Conservation (phyloP, 129 eudicot genomes). For the Ambrosia artemisiifolia region DNA sequence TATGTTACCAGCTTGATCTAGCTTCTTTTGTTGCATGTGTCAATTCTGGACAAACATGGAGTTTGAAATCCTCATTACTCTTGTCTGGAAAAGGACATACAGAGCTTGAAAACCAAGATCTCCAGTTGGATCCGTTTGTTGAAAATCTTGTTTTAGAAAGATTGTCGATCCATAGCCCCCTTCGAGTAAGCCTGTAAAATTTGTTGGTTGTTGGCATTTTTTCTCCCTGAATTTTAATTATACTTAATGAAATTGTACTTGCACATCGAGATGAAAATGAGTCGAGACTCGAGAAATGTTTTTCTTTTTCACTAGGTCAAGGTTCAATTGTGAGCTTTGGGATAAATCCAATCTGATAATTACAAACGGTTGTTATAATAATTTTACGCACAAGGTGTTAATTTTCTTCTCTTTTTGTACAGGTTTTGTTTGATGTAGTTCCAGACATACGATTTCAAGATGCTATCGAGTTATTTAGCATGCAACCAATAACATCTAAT, state of each 20-base stretch:
- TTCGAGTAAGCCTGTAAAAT: constrained; percentile 58
- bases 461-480: constrained; percentile 81
- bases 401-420: constrained; percentile 10
- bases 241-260: constrained; percentile 10
- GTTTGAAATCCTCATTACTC: constrained; percentile 69
- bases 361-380: background rate
- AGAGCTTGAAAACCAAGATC: constrained; percentile 43
- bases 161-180: constrained; percentile 85
- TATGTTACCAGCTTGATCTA: constrained; percentile 92
- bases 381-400: background rate
- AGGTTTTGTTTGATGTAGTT: constrained; percentile 96
- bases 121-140: constrained; percentile 78
- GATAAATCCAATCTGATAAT: background rate
- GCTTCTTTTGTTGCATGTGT: constrained; percentile 94
- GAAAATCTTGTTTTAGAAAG: constrained; percentile 96
- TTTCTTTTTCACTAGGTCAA: constrained; percentile 9
- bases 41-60: constrained; percentile 94
- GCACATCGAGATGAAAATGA: constrained; percentile 10
- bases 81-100: constrained; percentile 68
- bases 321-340: constrained; percentile 11
- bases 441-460: constrained; percentile 85
- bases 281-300: background rate
- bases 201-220: constrained; percentile 6
- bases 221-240: background rate
- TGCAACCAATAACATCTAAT: constrained; percentile 95